Conservation (phyloP, 192 early-diverging fungal genomes). For the Coemansia umbellata region DNA sequence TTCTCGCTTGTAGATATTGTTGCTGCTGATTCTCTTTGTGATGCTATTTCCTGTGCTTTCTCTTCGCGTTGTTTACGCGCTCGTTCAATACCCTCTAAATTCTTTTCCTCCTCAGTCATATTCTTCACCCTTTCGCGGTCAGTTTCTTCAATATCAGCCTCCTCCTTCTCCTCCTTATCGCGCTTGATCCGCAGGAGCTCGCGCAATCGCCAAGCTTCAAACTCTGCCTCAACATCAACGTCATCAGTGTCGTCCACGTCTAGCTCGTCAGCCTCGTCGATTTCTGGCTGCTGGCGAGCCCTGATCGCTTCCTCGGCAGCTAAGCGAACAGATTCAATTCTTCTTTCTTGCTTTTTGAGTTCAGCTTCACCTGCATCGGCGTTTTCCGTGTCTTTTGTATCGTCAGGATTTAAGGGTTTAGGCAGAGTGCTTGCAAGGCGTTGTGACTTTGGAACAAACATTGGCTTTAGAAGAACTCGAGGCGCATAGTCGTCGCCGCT, state of each 20-base stretch:
- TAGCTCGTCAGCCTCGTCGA: slow-evolving; percentile 30
- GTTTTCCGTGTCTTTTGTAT: slow-evolving; percentile 49
- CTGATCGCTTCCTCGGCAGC: slow-evolving; percentile 28
- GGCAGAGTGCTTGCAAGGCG: neutral
- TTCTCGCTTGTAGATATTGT: slow-evolving; percentile 32
- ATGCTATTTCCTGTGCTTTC: slow-evolving; percentile 56
- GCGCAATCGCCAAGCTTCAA: slow-evolving; percentile 85
- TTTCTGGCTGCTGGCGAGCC: slow-evolving; percentile 36
- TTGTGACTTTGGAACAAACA: slow-evolving; percentile 87
- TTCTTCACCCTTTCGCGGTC: slow-evolving; percentile 77
- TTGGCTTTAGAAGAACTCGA: slow-evolving; percentile 73
- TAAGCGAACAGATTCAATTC: slow-evolving; percentile 29
- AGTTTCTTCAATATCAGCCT: slow-evolving; percentile 65
- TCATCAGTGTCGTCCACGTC: slow-evolving; percentile 92
- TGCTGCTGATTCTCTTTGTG: slow-evolving; percentile 63
- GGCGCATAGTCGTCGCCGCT: slow-evolving; percentile 63
- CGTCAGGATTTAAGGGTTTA: neutral
- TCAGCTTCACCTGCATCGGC: slow-evolving; percentile 54
- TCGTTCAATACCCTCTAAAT: slow-evolving; percentile 65
- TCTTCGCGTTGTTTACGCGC: slow-evolving; percentile 55
- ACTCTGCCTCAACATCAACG: slow-evolving; percentile 82
- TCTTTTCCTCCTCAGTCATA: slow-evolving; percentile 81
- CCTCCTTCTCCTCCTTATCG: slow-evolving; percentile 71
- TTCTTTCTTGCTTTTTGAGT: slow-evolving; percentile 56
- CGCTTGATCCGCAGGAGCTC: slow-evolving; percentile 86